Conservation (phyloP, 768 basidiomycete species). For the Cystobasidium ongulense region DNA sequence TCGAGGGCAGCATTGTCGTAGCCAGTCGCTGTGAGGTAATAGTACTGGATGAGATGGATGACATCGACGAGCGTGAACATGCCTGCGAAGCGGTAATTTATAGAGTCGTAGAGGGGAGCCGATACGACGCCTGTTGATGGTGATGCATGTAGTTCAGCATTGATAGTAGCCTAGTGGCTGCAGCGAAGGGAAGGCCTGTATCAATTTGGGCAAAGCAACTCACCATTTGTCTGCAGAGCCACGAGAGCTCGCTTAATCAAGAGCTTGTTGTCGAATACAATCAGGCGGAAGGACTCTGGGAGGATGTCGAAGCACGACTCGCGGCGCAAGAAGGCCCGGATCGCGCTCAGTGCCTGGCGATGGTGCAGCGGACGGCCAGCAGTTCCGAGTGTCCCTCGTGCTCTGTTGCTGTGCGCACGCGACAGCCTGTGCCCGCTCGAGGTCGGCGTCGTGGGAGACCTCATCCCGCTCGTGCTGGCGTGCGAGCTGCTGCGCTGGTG, state of each 20-base stretch:
- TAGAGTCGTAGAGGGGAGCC: conserved; percentile 95
- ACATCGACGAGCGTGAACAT: conserved; percentile 99
- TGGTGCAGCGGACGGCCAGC: conserved; percentile 39
- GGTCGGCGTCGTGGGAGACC: not conserved
- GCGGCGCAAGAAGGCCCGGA: conserved; percentile 72
- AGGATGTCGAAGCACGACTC: conserved; percentile 92
- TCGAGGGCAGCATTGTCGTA: conserved; percentile 78
- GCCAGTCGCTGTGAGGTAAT: conserved; percentile 73
- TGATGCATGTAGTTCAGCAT: not conserved
- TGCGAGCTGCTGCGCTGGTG: conserved; percentile 2
- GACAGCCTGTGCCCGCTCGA: not conserved
- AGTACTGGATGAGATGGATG: conserved; percentile 98
- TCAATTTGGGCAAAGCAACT: conserved; percentile 27
- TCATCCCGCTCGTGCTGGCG: not conserved
- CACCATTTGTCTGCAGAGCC: conserved; percentile 62
- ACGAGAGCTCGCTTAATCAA: conserved; percentile 91
- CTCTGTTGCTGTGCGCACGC: not conserved
- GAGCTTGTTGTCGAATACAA: conserved; percentile 90
- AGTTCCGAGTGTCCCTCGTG: conserved; percentile 13
- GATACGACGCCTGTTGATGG: conserved; percentile 98
- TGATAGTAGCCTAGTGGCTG: not conserved
- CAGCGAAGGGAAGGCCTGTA: not conserved
- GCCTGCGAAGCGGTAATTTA: conserved; percentile 81
- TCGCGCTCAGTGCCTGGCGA: conserved; percentile 49
- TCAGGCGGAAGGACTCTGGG: conserved; percentile 90